A percentile compares a stretch with the other conserved stretches of the same genome.
Evolutionary conservation across 257 asterid species (phyloP).

Genomic region (Coffea eugenioides): DNA sequence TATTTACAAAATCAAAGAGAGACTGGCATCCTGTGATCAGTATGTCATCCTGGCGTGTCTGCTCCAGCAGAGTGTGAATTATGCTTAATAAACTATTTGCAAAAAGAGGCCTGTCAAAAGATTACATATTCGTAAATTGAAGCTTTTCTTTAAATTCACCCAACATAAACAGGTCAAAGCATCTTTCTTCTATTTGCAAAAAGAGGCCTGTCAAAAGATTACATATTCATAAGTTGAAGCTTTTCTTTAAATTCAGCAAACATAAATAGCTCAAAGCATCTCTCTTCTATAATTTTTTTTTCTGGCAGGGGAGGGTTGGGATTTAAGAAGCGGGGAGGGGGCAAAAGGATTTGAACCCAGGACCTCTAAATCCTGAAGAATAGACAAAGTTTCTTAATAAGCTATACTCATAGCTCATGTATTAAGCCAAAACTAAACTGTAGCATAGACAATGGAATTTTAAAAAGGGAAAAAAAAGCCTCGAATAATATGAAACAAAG

Average conservation of each 20-base stretch:
- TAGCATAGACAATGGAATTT: background rate
- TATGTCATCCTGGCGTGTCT: constrained; percentile 76
- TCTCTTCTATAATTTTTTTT: no score
- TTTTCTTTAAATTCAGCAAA: constrained; percentile 1
- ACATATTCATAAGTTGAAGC: constrained; percentile 4
- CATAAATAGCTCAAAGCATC: background rate
- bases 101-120: constrained; percentile 76
- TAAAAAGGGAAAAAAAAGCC: background rate
- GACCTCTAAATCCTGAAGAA: no score
- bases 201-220: constrained; percentile 64
- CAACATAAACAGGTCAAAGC: background rate
- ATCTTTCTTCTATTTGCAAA: constrained; percentile 58
- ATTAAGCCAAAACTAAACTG: background rate
- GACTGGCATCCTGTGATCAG: constrained; percentile 80
- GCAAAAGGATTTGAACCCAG: no score
- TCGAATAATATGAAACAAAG: background rate
- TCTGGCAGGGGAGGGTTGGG: no score
- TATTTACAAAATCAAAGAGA: constrained; percentile 87
- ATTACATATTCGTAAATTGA: constrained; percentile 1
- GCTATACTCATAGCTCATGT: background rate
- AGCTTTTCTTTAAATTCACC: constrained; percentile 10
- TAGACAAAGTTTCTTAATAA: background rate
- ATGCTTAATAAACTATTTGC: constrained; percentile 79
- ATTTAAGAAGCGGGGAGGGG: no score
- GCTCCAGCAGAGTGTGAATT: constrained; percentile 76